phyloP scores from a whole-genome alignment of 116 monocot species.

The Papilionanthe hybrid region DNA sequence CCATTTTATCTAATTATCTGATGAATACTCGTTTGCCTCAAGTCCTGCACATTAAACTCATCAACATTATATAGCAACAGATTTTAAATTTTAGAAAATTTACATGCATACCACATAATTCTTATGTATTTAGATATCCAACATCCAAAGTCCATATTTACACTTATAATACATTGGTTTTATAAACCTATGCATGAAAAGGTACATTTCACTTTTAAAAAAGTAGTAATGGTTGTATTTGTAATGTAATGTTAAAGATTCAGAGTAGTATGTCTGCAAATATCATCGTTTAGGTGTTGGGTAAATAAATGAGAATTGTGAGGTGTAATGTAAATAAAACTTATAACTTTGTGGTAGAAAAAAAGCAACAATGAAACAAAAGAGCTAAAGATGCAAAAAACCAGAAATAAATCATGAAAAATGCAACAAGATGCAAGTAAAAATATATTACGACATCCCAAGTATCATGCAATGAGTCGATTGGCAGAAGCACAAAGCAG shows the following conservation, averaged over 20 bases:
- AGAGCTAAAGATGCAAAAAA: background rate
- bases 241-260: too few relatives aligned
- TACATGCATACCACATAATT: too few relatives aligned
- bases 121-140: too few relatives aligned
- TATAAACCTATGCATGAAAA: too few relatives aligned
- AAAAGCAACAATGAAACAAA: background rate
- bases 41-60: constrained; percentile 6
- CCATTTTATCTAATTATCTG: background rate
- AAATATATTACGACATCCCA: background rate
- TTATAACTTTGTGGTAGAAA: background rate
- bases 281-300: too few relatives aligned
- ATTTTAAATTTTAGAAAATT: background rate
- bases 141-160: too few relatives aligned
- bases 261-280: too few relatives aligned
- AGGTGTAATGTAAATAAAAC: background rate
- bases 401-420: background rate
- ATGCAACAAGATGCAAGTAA: background rate
- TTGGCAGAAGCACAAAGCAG: background rate
- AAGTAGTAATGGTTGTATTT: too few relatives aligned
- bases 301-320: too few relatives aligned
- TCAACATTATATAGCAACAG: background rate
- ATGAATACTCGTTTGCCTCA: constrained; percentile 1
- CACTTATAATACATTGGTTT: too few relatives aligned
- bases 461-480: background rate
- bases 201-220: too few relatives aligned